Evolutionary conservation across 805 yeast species (phyloP), one percentile per base, ranked within the genome.

Genomic region (Hanseniaspora nectarophila): DNA sequence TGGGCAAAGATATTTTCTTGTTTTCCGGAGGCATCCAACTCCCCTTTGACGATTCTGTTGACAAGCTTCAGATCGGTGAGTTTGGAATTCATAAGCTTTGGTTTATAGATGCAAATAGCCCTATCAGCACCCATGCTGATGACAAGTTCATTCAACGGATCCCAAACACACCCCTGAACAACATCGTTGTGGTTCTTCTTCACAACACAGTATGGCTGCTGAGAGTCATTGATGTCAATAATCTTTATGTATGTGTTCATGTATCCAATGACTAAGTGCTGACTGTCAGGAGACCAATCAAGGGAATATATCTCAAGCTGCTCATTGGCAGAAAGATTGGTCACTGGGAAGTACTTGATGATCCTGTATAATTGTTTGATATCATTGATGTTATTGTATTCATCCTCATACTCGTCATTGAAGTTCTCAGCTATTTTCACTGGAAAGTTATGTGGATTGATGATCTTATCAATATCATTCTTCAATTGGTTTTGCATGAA

Each of bases 151-250:
- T 82, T 80, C 51, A 70, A 63, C 7, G 98, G 98, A 63, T 92
- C 98, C 97, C 97, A 92, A 0, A 83, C 73, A 5, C 92, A 90
- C 2, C 99, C 99, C 66, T 92, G 99, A 2, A 92, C 94, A 59
- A 86, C 90, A 64, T 89, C 95, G 44, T 71, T 70, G 65, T 92
- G 97, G 54, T 84, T 86, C 39, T 50, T 57, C 40, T 51, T 47
- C 12, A 18, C 45, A 4, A 43, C 35, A 23, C 33, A 29, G 20
- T 48, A 43, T 5, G 44, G 49, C 21, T 39, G 51, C n/a, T 37
- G 45, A 8, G 37, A 7, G 10, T 35, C 24, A 32, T 43, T n/a
- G 29, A 40, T 28, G 12, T 21, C 49, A 43, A 39, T 24, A 12
- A 40, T 29, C 31, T 42, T 40, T 12, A 43, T 43, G 48, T 53